These are phyloP conservation scores for Begonia fuchsioides DNA, from an alignment of 306 rosid genomes.

Conservation along the genomic window DNA sequence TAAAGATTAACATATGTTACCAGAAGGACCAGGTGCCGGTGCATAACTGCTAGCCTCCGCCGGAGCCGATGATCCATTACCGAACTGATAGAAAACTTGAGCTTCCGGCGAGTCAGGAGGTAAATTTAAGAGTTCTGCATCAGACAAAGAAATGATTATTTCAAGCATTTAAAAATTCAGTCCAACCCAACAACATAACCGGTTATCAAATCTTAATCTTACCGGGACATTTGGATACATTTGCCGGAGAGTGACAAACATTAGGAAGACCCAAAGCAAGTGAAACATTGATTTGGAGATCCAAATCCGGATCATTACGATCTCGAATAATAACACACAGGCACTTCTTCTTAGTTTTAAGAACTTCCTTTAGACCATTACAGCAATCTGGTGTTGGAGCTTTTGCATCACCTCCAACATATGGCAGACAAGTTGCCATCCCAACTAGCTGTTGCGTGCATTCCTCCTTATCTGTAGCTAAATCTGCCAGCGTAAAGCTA, in stretches of 20 bases:
- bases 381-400: constrained; percentile 79
- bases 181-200: too few species aligned
- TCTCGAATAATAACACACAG: constrained; percentile 55
- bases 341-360: constrained; percentile 52
- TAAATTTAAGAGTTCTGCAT: constrained; percentile 60
- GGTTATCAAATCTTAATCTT: constrained; percentile 1
- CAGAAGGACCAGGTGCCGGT: constrained; percentile 29
- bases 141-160: neutral
- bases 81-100: constrained; percentile 53
- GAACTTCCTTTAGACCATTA: constrained; percentile 49
- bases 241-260: constrained; percentile 49
- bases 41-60: constrained; percentile 17
- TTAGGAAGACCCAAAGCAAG: constrained; percentile 58
- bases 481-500: constrained; percentile 18
- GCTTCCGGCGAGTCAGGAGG: constrained; percentile 74
- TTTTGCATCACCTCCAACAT: constrained; percentile 51
- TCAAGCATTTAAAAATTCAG: neutral
- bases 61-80: constrained; percentile 6
- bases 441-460: constrained; percentile 39
- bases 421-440: constrained; percentile 63
- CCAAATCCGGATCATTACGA: constrained; percentile 61
- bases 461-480: constrained; percentile 43
- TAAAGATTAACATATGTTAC: constrained; percentile 17
- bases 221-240: constrained; percentile 74
- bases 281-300: constrained; percentile 49